A percentile compares a stretch with the other conserved stretches of the same genome.
These are phyloP conservation scores for Cichorium intybus DNA, from an alignment of 140 eudicot species.

Conservation along the genomic window DNA sequence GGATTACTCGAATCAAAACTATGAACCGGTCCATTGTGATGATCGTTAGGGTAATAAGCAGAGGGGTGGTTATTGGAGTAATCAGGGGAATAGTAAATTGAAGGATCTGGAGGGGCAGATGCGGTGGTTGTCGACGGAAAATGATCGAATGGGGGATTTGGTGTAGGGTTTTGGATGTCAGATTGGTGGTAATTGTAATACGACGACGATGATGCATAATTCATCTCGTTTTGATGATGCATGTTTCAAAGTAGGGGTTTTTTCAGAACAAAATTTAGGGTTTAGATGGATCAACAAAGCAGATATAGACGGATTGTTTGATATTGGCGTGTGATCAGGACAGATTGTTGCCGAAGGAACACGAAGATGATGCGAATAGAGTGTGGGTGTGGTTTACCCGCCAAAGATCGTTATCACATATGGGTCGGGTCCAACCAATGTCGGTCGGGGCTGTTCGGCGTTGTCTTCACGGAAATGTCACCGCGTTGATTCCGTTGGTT, in stretches of 20 bases:
- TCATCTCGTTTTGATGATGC: conserved; percentile 34
- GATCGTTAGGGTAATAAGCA: conserved; percentile 29
- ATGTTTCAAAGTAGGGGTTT: neutral
- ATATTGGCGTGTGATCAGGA: conserved; percentile 24
- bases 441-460: conserved; percentile 14
- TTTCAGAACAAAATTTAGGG: conserved; percentile 7
- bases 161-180: conserved; percentile 40
- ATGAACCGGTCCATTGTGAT: conserved; percentile 10
- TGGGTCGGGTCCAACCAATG: conserved; percentile 8
- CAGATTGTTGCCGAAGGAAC: conserved; percentile 13
- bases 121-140: conserved; percentile 31
- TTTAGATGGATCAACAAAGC: conserved; percentile 2
- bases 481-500: neutral
- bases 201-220: conserved; percentile 27
- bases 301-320: neutral
- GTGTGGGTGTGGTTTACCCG: conserved; percentile 22
- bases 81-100: conserved; percentile 30
- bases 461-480: conserved; percentile 1
- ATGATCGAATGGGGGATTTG: conserved; percentile 29
- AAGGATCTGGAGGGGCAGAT: conserved; percentile 52
- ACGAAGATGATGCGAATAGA: conserved; percentile 4
- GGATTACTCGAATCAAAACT: conserved; percentile 24
- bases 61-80: conserved; percentile 31
- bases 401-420: conserved; percentile 13
- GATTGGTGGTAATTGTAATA: conserved; percentile 38